Base-by-base conservation (phyloP, 2,329 filamentous ascomycete species). In the Calonectria hawksworthii region DNA sequence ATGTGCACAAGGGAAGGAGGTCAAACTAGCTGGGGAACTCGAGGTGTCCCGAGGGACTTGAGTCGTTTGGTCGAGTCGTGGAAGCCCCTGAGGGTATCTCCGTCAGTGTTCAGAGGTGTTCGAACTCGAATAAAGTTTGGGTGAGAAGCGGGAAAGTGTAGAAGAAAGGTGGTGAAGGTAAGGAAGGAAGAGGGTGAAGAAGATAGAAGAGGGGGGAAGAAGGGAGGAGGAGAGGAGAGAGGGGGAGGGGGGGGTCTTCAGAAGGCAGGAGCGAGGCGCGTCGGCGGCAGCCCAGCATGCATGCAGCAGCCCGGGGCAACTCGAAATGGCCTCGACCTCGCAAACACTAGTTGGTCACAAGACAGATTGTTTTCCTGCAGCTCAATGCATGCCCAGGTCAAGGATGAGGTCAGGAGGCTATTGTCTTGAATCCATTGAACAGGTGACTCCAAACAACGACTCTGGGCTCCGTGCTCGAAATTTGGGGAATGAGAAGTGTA, bases 221-320 rank as follows among this genome's bases (percentile, higher is more conserved):
- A 16, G n/a, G 56, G 14, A 38, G 34, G 18, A 23, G 8, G 54
- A 3, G 36, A n/a, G 56, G 7, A 36, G 61, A 21, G n/a, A 28
- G 56, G 14, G 26, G 34, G 18, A 23, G 8, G 54, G 4, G 36
- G 23, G 56, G 7, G 23, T 7, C 11, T 63, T 63, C 21, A 28
- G 38, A 44, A 36, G 26, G 21, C 52, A 72, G 18, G 44, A 63
- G 47, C 34, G 34, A 68, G 52, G 54, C 14, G 30, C 70, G 70
- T 51, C 44, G 32, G 18, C 47, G 26, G 38, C 63, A 41, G 63
- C 18, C 26, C 36, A 56, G 54, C 26, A 54, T 28, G 68, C 59
- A 65, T 51, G 47, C 51, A 41, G 23, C 56, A 41, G 23, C 36
- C 34, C 56, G 16, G 14, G 56, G 56, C 56, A 63, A 63, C 56